These are phyloP conservation scores for Fusarium sublunatum DNA, from an alignment of 2,329 filamentous ascomycete species.

Conservation along the genomic window DNA sequence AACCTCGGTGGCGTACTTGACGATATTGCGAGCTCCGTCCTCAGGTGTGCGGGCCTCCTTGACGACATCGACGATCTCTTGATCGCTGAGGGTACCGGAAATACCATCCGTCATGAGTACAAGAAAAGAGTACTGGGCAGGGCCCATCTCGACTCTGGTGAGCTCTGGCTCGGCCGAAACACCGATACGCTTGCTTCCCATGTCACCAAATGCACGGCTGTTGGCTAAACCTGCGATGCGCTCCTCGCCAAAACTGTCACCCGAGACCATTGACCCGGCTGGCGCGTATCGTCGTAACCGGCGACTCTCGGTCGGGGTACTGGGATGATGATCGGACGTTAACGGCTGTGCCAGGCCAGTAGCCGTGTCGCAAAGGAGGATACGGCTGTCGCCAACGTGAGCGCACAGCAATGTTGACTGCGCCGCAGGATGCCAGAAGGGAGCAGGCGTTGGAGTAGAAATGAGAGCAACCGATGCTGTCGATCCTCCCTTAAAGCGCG, in stretches of 20 bases:
- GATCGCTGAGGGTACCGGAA: constrained; percentile 85
- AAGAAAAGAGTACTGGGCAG: constrained; percentile 89
- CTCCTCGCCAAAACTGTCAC: constrained; percentile 95
- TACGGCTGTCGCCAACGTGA: constrained; percentile 92
- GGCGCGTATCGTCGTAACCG: constrained; percentile 85
- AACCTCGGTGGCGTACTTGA: constrained; percentile 90
- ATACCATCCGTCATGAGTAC: constrained; percentile 91
- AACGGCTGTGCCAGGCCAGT: constrained; percentile 83
- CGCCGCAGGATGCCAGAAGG: constrained; percentile 93
- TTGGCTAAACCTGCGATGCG: constrained; percentile 94
- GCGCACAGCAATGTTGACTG: constrained; percentile 86
- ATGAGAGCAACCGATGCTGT: constrained; percentile 92
- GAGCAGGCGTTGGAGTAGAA: constrained; percentile 88
- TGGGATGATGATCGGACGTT: constrained; percentile 93
- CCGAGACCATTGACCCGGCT: constrained; percentile 81
- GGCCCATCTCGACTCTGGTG: constrained; percentile 78
- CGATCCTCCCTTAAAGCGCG: constrained; percentile 90
- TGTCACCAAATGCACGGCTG: constrained; percentile 93
- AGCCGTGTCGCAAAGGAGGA: constrained; percentile 87
- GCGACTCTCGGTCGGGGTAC: constrained; percentile 83
- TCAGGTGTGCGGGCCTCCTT: constrained; percentile 95
- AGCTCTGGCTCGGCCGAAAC: constrained; percentile 95
- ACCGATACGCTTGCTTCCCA: constrained; percentile 89
- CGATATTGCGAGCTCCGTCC: constrained; percentile 80
- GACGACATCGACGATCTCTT: constrained; percentile 95